phyloP scores from a whole-genome alignment of 2,329 filamentous ascomycete species.

The Pseudogymnoascus sp. region DNA sequence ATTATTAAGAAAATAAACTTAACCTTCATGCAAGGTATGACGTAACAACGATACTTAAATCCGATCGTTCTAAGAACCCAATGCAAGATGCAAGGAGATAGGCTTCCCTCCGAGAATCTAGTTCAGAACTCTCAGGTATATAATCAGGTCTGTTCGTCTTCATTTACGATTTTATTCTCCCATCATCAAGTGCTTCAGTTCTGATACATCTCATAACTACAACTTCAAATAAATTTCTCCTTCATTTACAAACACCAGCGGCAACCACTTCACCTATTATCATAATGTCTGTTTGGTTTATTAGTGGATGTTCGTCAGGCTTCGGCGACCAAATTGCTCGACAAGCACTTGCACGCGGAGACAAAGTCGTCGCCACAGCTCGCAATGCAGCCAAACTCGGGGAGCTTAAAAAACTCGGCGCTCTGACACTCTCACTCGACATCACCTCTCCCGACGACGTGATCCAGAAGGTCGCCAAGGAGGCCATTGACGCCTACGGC shows the following conservation, averaged over 20 bases:
- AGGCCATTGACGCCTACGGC: conserved; percentile 34
- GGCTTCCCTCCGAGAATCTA: not conserved
- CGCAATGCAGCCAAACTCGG: conserved; percentile 33
- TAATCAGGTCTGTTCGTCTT: not conserved
- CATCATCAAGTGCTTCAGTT: not conserved
- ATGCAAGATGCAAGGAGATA: conserved; percentile 1
- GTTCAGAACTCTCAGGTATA: not conserved
- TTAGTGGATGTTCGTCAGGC: conserved; percentile 42
- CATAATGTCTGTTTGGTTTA: conserved; percentile 36
- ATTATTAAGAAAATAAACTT: not conserved
- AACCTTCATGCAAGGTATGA: not conserved
- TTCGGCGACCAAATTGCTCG: conserved; percentile 40
- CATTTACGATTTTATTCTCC: not conserved
- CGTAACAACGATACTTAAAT: not conserved
- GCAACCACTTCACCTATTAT: not conserved
- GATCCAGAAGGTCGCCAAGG: conserved; percentile 31
- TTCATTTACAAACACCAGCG: not conserved
- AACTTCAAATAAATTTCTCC: not conserved
- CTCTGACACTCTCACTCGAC: conserved; percentile 33
- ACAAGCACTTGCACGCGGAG: conserved; percentile 35
- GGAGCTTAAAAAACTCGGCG: conserved; percentile 30
- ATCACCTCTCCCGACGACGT: conserved; percentile 32
- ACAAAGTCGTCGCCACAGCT: conserved; percentile 42
- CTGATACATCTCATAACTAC: not conserved
- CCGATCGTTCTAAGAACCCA: not conserved